Evolutionary conservation across 2,329 filamentous ascomycete species (phyloP).

Genomic region (Scedosporium aurantiacum): DNA sequence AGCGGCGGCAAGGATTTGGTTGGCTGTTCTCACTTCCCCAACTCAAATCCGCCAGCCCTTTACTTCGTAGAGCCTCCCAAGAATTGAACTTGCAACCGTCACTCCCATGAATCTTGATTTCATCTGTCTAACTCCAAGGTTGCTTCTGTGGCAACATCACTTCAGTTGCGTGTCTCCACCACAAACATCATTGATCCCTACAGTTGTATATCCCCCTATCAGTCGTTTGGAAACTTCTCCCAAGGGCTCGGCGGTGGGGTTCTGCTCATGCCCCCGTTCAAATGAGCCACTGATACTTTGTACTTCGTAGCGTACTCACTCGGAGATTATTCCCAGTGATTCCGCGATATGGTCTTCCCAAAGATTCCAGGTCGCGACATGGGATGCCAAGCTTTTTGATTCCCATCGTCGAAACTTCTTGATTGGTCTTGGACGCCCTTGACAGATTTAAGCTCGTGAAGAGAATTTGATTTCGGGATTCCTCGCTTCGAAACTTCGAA

Average conservation of each 20-base stretch:
- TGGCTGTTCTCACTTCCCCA: not conserved
- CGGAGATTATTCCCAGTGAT: conserved; percentile 1
- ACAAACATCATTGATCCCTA: too few species aligned
- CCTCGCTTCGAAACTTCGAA: not conserved
- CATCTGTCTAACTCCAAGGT: not conserved
- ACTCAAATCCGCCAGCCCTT: not conserved
- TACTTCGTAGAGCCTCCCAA: not conserved
- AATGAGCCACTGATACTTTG: not conserved
- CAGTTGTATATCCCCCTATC: too few species aligned
- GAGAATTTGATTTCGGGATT: not conserved
- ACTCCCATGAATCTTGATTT: not conserved
- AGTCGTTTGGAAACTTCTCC: too few species aligned
- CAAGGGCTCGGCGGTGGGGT: not conserved
- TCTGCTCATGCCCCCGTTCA: not conserved
- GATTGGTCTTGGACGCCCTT: not conserved
- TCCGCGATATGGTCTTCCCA: not conserved
- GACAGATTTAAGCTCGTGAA: not conserved
- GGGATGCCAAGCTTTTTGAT: conserved; percentile 1
- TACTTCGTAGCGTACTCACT: not conserved
- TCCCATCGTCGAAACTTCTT: not conserved
- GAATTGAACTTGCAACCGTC: not conserved
- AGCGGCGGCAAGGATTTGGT: not conserved
- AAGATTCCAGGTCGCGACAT: not conserved
- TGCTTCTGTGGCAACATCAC: not conserved
- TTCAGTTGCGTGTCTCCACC: not conserved